phyloP scores from a whole-genome alignment of 305 asterid genomes.

The Solanum chacoense region DNA sequence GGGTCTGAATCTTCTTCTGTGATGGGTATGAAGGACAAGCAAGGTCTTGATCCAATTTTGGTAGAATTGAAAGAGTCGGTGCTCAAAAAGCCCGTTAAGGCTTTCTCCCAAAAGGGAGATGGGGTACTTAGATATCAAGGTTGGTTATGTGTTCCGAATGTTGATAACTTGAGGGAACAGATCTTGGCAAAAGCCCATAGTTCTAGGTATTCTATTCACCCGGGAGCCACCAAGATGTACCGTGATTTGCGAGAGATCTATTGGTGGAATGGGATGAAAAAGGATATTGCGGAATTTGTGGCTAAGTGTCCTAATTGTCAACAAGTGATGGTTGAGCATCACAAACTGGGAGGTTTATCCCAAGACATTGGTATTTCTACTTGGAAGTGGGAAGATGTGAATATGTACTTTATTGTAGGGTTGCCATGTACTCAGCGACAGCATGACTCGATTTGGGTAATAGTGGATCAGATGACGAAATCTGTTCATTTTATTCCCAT shows the following conservation, averaged over 20 bases:
- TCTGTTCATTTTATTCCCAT: background rate
- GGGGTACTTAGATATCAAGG: no score
- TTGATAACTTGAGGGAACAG: background rate
- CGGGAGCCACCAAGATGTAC: background rate
- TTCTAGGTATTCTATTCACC: background rate
- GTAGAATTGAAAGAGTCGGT: background rate
- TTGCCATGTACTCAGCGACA: background rate
- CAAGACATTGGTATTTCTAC: background rate
- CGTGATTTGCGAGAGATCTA: background rate
- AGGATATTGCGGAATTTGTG: background rate
- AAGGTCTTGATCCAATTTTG: background rate
- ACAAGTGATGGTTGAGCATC: background rate
- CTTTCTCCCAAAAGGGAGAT: background rate
- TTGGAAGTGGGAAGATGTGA: background rate
- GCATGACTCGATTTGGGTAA: background rate
- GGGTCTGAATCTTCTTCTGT: background rate
- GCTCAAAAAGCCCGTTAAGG: background rate
- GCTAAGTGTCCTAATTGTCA: background rate
- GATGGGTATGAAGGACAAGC: background rate
- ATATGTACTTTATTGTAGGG: background rate
- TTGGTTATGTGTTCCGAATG: background rate
- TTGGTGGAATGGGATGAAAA: background rate
- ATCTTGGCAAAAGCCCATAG: background rate
- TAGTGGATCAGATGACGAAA: background rate
- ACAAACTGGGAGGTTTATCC: background rate